Percentiles rank a stretch among this genome's conserved stretches.
phyloP scores from a whole-genome alignment of 805 yeast genomes.

The Saturnispora kantuleensis region DNA sequence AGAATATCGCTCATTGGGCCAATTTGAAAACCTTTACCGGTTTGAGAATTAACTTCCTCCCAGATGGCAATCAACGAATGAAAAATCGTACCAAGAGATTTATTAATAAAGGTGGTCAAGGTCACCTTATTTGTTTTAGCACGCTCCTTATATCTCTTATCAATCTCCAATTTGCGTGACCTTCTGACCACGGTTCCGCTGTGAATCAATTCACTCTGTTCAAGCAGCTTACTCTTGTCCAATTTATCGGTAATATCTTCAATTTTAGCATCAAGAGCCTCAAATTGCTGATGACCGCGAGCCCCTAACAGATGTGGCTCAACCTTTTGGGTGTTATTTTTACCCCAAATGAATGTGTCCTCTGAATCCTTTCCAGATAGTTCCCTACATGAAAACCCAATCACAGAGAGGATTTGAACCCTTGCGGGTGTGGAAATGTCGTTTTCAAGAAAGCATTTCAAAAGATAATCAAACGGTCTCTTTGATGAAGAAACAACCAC shows the following conservation, averaged over 20 bases:
- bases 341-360: slow-evolving; percentile 37
- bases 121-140: too few species aligned
- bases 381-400: slow-evolving; percentile 67
- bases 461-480: slow-evolving; percentile 33
- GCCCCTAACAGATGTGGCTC: slow-evolving; percentile 34
- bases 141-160: background rate
- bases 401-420: slow-evolving; percentile 52
- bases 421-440: slow-evolving; percentile 80
- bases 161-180: slow-evolving; percentile 28
- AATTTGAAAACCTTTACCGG: slow-evolving; percentile 31
- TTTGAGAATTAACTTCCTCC: slow-evolving; percentile 28
- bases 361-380: slow-evolving; percentile 42
- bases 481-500: slow-evolving; percentile 42
- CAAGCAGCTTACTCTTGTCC: slow-evolving; percentile 20
- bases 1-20: slow-evolving; percentile 48
- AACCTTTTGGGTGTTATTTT: slow-evolving; percentile 24
- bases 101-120: slow-evolving; percentile 29
- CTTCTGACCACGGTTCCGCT: slow-evolving; percentile 35
- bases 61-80: slow-evolving; percentile 47
- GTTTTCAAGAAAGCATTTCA: slow-evolving; percentile 46
- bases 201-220: slow-evolving; percentile 20
- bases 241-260: slow-evolving; percentile 14
- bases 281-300: slow-evolving; percentile 35
- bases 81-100: slow-evolving; percentile 32
- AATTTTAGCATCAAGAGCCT: slow-evolving; percentile 12